Evolutionary conservation across 2,329 filamentous ascomycete species (phyloP).

Genomic region (Stagonosporopsis chrysanthemi): DNA sequence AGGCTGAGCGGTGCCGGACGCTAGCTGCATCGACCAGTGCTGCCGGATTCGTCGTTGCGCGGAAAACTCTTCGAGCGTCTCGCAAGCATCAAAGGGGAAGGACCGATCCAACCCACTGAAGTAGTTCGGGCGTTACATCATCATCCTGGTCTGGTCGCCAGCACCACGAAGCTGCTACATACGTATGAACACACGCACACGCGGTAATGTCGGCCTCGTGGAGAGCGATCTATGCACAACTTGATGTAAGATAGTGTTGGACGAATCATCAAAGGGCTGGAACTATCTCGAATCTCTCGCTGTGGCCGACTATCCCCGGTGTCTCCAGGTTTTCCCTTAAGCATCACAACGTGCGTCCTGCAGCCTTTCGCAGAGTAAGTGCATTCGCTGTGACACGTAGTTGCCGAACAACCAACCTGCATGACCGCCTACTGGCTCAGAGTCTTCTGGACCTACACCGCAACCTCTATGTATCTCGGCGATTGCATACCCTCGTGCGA

Average conservation of each 20-base stretch:
- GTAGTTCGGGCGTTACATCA: conserved; percentile 8
- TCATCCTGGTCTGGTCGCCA: not conserved
- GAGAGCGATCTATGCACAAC: not conserved
- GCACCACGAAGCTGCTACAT: not conserved
- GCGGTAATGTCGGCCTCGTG: not conserved
- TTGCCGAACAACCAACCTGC: conserved; percentile 1
- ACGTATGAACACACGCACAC: not conserved
- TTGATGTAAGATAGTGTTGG: conserved; percentile 3
- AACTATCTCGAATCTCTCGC: conserved; percentile 8
- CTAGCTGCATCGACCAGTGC: not conserved
- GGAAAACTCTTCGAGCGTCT: conserved; percentile 9
- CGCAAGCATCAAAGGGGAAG: conserved; percentile 3
- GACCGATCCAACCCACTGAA: not conserved
- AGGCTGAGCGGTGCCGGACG: conserved; percentile 1
- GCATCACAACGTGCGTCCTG: conserved; percentile 4
- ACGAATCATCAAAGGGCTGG: not conserved
- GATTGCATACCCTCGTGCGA: conserved; percentile 12
- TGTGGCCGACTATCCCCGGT: conserved; percentile 19
- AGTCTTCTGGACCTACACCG: not conserved
- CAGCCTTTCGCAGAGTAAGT: not conserved
- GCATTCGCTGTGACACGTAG: not conserved
- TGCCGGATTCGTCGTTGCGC: not conserved
- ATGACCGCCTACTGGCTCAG: not conserved
- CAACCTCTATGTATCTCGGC: conserved; percentile 1
- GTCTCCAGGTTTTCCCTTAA: not conserved